Evolutionary conservation across 768 basidiomycete genomes (phyloP).

Genomic region (Russula vinacea): DNA sequence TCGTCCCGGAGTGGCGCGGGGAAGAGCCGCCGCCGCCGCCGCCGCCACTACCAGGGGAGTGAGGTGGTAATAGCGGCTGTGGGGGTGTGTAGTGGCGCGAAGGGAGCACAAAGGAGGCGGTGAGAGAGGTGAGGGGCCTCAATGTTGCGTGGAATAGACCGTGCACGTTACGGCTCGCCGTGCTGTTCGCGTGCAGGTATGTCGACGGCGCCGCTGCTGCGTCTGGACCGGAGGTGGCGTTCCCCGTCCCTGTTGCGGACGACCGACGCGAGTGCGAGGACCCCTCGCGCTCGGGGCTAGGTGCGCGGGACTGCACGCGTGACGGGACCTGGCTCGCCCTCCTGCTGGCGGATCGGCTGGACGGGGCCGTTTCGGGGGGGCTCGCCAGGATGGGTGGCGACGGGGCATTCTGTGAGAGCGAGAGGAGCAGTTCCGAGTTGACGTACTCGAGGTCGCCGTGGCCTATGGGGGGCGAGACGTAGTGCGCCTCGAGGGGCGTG

Average conservation of each 20-base stretch:
- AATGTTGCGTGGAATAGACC: constrained; percentile 56
- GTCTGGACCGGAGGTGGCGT: constrained; percentile 4
- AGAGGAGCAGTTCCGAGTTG: constrained; percentile 78
- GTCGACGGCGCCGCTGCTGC: constrained; percentile 37
- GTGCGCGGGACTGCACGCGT: constrained; percentile 45
- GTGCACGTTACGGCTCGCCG: constrained; percentile 52
- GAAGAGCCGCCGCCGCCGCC: no score
- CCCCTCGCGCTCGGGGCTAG: constrained; percentile 48
- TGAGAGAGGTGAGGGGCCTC: constrained; percentile 57
- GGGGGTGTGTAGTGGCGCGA: constrained; percentile 28
- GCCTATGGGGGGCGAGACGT: constrained; percentile 36
- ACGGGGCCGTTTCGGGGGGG: constrained; percentile 29
- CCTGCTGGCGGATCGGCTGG: constrained; percentile 36
- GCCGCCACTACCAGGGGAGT: not conserved
- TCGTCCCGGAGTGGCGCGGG: not conserved
- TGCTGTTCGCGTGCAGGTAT: constrained; percentile 48
- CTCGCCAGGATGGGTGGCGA: constrained; percentile 31
- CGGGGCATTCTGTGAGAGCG: constrained; percentile 46
- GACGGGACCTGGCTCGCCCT: constrained; percentile 30
- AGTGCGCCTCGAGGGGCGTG: constrained; percentile 31
- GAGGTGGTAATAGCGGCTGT: constrained; percentile 1
- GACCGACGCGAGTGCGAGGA: constrained; percentile 31
- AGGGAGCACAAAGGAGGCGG: constrained; percentile 42
- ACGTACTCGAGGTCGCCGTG: constrained; percentile 66
- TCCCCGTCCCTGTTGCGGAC: constrained; percentile 21